Evolutionary conservation across 345 rosid genomes (phyloP), one percentile per base, ranked within the genome.

Genomic region (Eucalyptus regnans): DNA sequence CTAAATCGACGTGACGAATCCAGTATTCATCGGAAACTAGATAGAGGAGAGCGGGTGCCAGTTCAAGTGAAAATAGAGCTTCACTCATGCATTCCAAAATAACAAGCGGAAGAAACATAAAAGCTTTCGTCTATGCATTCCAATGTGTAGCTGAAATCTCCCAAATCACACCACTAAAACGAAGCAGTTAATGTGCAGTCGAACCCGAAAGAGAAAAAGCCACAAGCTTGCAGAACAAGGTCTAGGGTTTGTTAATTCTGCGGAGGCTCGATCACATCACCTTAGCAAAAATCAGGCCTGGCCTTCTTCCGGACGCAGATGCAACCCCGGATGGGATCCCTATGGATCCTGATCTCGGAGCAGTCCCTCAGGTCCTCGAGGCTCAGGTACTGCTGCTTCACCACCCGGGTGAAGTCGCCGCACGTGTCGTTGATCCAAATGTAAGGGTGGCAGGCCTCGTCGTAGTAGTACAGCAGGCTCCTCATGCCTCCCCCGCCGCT

Each of bases 361-460:
- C 88, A 97, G 71, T 96, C 96, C 88, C 97, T 94, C 37, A 97
- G 91, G 90, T 97, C 99, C 83, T 96, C 96, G 2, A 96, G 95
- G 89, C 99, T 97, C 88, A 96, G 90, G 86, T 96, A 97, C 90
- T 97, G 98, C 90, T 97, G 98, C 94, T 96, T 97, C 80, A 96
- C 99, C 96, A 96, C 96, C 91, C 95, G 96, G 3, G 96, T 92
- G 49, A 95, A 94, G 92, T 94, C 99, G 7, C 94, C 95, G 20
- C 96, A 96, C 1, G 93, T 90, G 88, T 95, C 98, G 84, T 96
- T 95, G 12, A 96, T 94, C 99, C 99, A 97, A 16, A 97, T 93
- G 88, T 97, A 97, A 50, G 98, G 99, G 60, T 91, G 95, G 79
- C 95, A 94, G 4, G 99, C 93, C 91, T 95, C 95, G 60, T 97